phyloP scores from a whole-genome alignment of 2,329 filamentous ascomycete species.

The Penicillium brevicompactum region DNA sequence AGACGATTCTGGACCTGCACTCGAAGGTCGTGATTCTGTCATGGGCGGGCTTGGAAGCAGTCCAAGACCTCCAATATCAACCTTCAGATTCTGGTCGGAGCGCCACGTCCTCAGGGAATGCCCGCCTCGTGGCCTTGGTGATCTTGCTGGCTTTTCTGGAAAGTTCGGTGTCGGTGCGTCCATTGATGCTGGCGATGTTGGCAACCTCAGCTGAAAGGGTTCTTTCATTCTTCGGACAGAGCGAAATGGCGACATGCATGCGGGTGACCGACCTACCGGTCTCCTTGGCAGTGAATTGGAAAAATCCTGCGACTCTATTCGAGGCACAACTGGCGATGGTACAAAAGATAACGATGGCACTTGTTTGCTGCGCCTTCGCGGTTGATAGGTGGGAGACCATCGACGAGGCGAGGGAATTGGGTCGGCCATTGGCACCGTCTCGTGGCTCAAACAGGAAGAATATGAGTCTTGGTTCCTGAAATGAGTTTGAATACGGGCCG shows the following conservation, averaged over 20 bases:
- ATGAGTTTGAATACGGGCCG: constrained; percentile 24
- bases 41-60: constrained; percentile 41
- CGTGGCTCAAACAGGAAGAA: constrained; percentile 21
- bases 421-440: constrained; percentile 17
- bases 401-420: constrained; percentile 26
- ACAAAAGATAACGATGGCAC: constrained; percentile 39
- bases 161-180: constrained; percentile 26
- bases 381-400: constrained; percentile 31
- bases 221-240: constrained; percentile 44
- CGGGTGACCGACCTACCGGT: constrained; percentile 26
- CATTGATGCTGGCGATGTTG: constrained; percentile 33
- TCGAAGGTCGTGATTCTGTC: constrained; percentile 34
- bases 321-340: constrained; percentile 31
- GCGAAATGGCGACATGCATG: constrained; percentile 40
- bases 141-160: constrained; percentile 20
- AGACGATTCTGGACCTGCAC: constrained; percentile 28
- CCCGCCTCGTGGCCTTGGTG: constrained; percentile 22
- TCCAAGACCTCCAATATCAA: constrained; percentile 35
- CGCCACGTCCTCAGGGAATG: constrained; percentile 37
- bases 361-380: constrained; percentile 35
- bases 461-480: constrained; percentile 23
- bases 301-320: constrained; percentile 33
- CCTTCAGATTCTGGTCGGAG: constrained; percentile 39
- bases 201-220: constrained; percentile 40
- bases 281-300: constrained; percentile 28